Evolutionary conservation across 2,329 filamentous ascomycete species (phyloP), one percentile per base, ranked within the genome.

Genomic region (Fusarium guadeloupense): DNA sequence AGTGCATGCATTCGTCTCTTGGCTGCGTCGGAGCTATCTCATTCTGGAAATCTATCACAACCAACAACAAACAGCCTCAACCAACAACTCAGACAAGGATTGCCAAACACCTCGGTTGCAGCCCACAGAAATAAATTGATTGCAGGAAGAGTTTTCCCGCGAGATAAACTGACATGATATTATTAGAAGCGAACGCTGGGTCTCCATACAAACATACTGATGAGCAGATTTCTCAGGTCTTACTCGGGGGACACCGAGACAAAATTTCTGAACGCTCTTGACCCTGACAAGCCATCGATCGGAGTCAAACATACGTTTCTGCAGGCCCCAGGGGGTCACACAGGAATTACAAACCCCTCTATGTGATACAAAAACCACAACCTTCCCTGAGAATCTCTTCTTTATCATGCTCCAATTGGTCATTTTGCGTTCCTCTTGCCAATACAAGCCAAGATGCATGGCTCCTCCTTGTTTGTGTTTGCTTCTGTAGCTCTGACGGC

Each of bases 361-460:
- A n/a, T n/a, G n/a, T n/a, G 12, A 28, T 45, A 45, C 14, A 46
- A 45, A 46, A 8, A n/a, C 44, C 5, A 9, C 13, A 12, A 5
- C n/a, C 19, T 13, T 8, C 14, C 14, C 17, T 34, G 12, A 25
- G 6, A 21, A 16, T 25, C 1, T 6, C 21, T 28, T 4, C 5
- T n/a, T 23, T 8, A 0, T 6, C 17, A 35, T 5, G 8, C 25
- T 14, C n/a, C 12, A 21, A 21, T 13, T 34, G n/a, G 8, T 4
- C 16, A 14, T n/a, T 9, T 10, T 9, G 6, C 16, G n/a, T 17
- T 14, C 30, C 10, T 9, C 19, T 19, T 17, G 4, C 23, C 9
- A 13, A 10, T 12, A 21, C 19, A 2, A 19, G 17, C 5, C 39
- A 57, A 31, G 8, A 62, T 62, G 59, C 19, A 9, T 34, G 43